These are phyloP conservation scores for Ophiostoma ips DNA, from an alignment of 2,329 filamentous ascomycete genomes.

Conservation along the genomic window DNA sequence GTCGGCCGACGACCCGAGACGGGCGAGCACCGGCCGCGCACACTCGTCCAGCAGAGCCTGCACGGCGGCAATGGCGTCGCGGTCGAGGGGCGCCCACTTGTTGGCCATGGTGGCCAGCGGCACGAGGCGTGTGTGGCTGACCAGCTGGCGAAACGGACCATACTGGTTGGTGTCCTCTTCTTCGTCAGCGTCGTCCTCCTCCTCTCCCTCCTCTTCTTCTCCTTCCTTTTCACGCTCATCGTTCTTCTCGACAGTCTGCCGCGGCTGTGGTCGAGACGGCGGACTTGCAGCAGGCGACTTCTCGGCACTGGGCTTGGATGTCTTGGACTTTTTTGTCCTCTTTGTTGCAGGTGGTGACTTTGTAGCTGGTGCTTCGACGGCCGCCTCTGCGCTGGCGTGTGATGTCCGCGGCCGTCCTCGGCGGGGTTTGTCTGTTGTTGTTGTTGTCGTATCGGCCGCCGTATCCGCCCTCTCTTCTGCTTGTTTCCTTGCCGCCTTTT, in stretches of 20 bases:
- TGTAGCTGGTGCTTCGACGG: not conserved
- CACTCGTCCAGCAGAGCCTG: slow-evolving; percentile 41
- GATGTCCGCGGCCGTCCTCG: not conserved
- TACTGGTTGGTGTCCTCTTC: not conserved
- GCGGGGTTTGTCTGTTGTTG: not conserved
- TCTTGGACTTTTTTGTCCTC: not conserved
- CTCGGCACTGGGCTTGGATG: not conserved
- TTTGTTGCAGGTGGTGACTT: not conserved
- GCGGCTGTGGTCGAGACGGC: not conserved
- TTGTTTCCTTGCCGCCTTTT: not conserved
- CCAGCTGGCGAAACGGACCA: slow-evolving; percentile 33
- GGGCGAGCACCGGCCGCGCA: slow-evolving; percentile 47
- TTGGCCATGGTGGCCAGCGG: slow-evolving; percentile 51
- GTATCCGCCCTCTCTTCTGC: not conserved
- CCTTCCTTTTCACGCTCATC: not conserved
- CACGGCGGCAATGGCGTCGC: slow-evolving; percentile 40
- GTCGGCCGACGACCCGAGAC: slow-evolving; percentile 26
- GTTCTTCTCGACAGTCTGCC: not conserved
- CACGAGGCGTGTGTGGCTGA: slow-evolving; percentile 36
- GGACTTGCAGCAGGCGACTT: not conserved
- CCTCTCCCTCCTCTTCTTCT: not conserved
- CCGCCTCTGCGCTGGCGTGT: not conserved
- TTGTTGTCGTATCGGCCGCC: not conserved
- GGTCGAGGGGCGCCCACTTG: slow-evolving; percentile 50
- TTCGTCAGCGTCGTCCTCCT: not conserved